A percentile compares a stretch with the other conserved stretches of the same genome.
Evolutionary conservation across 371 early-diverging fungal genomes (phyloP).

Genomic region (Neoconidiobolus thromboides): DNA sequence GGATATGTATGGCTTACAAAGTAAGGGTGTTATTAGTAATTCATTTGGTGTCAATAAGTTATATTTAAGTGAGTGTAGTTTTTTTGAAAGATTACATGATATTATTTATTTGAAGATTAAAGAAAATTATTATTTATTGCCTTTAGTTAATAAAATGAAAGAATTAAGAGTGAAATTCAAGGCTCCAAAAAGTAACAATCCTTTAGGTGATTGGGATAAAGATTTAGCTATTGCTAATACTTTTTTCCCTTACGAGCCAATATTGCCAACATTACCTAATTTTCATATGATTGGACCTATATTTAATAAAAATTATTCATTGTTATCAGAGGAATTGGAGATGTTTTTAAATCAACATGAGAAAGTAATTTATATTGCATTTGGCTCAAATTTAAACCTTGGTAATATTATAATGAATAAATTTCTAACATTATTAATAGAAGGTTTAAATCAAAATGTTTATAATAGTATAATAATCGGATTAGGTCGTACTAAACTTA

Average conservation of each 20-base stretch:
- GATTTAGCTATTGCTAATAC: not conserved
- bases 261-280: too few relatives aligned
- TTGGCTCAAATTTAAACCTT: slow-evolving; percentile 12
- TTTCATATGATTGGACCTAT: too few relatives aligned
- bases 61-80: not conserved
- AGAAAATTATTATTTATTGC: not conserved
- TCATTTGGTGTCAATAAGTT: too few relatives aligned
- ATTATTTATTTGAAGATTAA: not conserved
- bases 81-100: not conserved
- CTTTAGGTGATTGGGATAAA: not conserved
- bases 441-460: slow-evolving; percentile 5
- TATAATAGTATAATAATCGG: slow-evolving; percentile 17
- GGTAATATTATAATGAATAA: not conserved
- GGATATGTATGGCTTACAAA: not conserved
- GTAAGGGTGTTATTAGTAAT: not conserved
- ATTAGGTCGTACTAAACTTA: slow-evolving; percentile 3
- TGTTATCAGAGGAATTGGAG: not conserved
- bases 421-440: slow-evolving; percentile 9
- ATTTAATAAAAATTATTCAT: not conserved
- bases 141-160: not conserved
- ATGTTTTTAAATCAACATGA: slow-evolving; percentile 9
- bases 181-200: not conserved
- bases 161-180: not conserved
- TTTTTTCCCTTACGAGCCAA: not conserved
- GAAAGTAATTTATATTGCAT: slow-evolving; percentile 15